Conservation (phyloP, 768 basidiomycete species). For the Lactifluus hygrophoroides region DNA sequence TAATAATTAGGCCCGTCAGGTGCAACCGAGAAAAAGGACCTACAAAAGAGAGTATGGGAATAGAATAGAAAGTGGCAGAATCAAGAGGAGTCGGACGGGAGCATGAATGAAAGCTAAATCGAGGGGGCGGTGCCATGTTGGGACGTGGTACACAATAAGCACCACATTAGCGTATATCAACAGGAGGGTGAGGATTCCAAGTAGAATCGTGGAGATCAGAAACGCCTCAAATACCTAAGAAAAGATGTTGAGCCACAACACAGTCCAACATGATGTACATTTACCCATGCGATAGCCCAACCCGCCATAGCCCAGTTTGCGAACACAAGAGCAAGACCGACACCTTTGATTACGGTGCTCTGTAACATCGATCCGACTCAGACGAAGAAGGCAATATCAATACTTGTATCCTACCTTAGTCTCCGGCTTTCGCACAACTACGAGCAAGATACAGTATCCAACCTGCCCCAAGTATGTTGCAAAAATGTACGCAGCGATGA, state of each 20-base stretch:
- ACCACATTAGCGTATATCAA: constrained; percentile 75
- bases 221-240: constrained; percentile 65
- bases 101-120: constrained; percentile 83
- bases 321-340: constrained; percentile 68
- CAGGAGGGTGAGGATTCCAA: constrained; percentile 59
- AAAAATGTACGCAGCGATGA: constrained; percentile 53
- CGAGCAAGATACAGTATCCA: constrained; percentile 76
- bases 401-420: constrained; percentile 52
- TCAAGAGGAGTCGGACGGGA: constrained; percentile 64
- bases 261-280: constrained; percentile 9
- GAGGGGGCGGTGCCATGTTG: constrained; percentile 48
- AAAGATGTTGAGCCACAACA: not conserved
- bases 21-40: constrained; percentile 9
- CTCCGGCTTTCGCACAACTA: constrained; percentile 60
- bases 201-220: constrained; percentile 62
- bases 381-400: not conserved
- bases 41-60: constrained; percentile 57
- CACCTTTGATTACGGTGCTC: constrained; percentile 64
- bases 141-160: constrained; percentile 64
- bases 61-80: constrained; percentile 44
- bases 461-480: constrained; percentile 59
- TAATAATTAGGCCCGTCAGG: not conserved
- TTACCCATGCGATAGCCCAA: constrained; percentile 74
- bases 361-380: constrained; percentile 25
- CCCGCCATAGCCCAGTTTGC: constrained; percentile 74